Evolutionary conservation across 139 green algal genomes (phyloP).

Genomic region (Tetraselmis striata): DNA sequence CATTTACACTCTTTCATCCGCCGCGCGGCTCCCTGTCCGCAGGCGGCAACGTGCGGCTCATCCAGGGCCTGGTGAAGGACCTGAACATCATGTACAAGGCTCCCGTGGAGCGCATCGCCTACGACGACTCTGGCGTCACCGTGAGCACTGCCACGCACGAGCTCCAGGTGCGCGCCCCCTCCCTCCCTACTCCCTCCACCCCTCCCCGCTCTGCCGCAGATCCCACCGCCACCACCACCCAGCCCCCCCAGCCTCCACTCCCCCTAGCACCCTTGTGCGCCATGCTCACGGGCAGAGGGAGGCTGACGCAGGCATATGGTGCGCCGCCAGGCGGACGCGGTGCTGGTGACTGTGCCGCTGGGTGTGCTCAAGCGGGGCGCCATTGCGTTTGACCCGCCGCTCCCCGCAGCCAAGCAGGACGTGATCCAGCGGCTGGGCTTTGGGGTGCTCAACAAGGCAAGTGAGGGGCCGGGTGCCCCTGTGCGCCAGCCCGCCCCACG

Average conservation of each 20-base stretch:
- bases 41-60: conserved; percentile 80
- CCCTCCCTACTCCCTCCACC: too few relatives aligned
- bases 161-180: too few relatives aligned
- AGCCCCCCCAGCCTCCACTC: too few relatives aligned
- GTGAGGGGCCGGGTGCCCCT: neutral
- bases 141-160: neutral
- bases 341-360: conserved; percentile 81
- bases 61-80: conserved; percentile 60
- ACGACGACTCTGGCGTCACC: conserved; percentile 18
- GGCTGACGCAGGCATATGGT: neutral
- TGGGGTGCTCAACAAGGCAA: conserved; percentile 69
- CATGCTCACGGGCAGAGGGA: too few relatives aligned
- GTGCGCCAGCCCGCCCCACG: too few relatives aligned
- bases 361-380: conserved; percentile 73
- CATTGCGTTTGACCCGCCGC: conserved; percentile 67
- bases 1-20: too few relatives aligned
- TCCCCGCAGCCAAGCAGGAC: conserved; percentile 68
- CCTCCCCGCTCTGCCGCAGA: too few relatives aligned
- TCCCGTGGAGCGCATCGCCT: conserved; percentile 43
- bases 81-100: conserved; percentile 76
- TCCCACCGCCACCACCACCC: too few relatives aligned
- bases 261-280: too few relatives aligned
- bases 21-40: too few relatives aligned
- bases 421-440: conserved; percentile 85
- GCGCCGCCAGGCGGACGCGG: conserved; percentile 47